Evolutionary conservation across 208 protist genomes (phyloP).

Genomic region (Wallacemonas rigidus): DNA sequence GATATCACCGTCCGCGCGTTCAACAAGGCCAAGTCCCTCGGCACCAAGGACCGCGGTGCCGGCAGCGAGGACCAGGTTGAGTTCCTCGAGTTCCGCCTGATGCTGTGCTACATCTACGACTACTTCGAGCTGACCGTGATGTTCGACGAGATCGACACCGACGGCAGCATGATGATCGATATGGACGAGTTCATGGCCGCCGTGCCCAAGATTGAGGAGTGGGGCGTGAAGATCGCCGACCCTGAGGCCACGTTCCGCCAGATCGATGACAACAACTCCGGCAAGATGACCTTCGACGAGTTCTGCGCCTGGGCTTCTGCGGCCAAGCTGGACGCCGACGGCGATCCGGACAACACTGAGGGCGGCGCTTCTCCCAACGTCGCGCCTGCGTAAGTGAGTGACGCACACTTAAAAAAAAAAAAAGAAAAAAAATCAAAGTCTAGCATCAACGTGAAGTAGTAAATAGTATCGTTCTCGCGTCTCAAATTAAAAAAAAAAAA

Average conservation of each 20-base stretch:
- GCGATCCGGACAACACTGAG: conserved; percentile 50
- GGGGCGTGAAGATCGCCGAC: conserved; percentile 58
- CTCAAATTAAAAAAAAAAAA: neutral
- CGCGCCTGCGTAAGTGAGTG: conserved; percentile 12
- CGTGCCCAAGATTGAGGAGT: conserved; percentile 51
- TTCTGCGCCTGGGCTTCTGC: conserved; percentile 62
- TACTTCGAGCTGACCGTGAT: conserved; percentile 75
- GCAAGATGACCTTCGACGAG: conserved; percentile 82
- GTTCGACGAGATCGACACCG: conserved; percentile 81
- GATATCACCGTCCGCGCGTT: conserved; percentile 57
- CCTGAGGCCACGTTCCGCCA: conserved; percentile 55
- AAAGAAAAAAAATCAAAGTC: too few relatives aligned
- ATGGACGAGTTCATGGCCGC: conserved; percentile 64
- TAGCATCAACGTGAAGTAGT: too few relatives aligned
- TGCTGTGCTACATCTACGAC: conserved; percentile 76
- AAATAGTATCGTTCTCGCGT: too few relatives aligned
- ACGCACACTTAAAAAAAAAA: neutral
- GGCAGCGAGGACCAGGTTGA: conserved; percentile 52
- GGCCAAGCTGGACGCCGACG: conserved; percentile 59
- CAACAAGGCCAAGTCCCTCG: conserved; percentile 41
- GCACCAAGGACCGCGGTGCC: conserved; percentile 20
- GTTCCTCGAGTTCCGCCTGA: conserved; percentile 76
- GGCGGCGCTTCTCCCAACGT: conserved; percentile 7
- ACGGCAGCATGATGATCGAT: conserved; percentile 67
- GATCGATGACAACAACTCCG: conserved; percentile 71